These are phyloP conservation scores for Dendrobium huoshanense DNA, from an alignment of 106 monocot species.

Conservation along the genomic window DNA sequence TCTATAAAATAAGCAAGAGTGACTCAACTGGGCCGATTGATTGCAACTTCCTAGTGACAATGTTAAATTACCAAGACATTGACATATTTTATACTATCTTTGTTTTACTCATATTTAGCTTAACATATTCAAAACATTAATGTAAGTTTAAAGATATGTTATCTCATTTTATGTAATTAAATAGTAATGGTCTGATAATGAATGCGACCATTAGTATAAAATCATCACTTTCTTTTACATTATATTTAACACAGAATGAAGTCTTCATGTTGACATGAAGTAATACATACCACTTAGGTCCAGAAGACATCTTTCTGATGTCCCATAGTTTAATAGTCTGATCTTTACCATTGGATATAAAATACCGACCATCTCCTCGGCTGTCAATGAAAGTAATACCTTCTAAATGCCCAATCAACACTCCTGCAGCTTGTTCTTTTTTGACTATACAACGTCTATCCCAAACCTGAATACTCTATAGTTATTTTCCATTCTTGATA, in stretches of 20 bases:
- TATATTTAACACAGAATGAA: neutral
- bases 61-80: too few relatives aligned
- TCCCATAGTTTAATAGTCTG: slow-evolving; percentile 90
- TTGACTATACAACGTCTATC: slow-evolving; percentile 66
- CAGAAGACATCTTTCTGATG: slow-evolving; percentile 69
- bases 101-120: neutral
- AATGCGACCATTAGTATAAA: neutral
- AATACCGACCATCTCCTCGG: slow-evolving; percentile 89
- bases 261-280: neutral
- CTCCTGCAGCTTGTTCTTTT: slow-evolving; percentile 56
- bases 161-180: neutral
- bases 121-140: neutral
- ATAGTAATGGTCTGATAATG: neutral
- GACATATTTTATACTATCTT: neutral
- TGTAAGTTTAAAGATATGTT: neutral
- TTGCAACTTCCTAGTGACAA: too few relatives aligned
- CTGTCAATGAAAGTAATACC: slow-evolving; percentile 94
- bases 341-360: slow-evolving; percentile 97
- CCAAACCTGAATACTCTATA: slow-evolving; percentile 64
- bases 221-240: neutral
- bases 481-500: neutral
- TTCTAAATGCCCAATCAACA: slow-evolving; percentile 76
- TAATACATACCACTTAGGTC: slow-evolving; percentile 29
- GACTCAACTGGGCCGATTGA: too few relatives aligned
- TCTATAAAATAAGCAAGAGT: too few relatives aligned